These are phyloP conservation scores for Chalara sp. DNA, from an alignment of 2,329 filamentous ascomycete genomes.

Conservation along the genomic window DNA sequence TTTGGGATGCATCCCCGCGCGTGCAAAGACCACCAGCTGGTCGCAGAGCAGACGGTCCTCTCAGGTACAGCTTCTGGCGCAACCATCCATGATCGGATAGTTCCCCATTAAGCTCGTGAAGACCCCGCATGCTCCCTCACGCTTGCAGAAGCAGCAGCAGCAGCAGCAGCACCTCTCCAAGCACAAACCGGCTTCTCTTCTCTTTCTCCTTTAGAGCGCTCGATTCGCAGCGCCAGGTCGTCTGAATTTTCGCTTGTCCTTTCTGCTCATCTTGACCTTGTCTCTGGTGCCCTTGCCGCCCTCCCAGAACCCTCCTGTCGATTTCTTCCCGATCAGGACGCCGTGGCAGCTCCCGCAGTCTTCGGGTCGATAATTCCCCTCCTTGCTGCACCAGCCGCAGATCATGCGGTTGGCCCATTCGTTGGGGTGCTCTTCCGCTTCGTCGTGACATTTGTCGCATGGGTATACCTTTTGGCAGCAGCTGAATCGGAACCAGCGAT, in stretches of 20 bases:
- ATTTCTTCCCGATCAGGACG: conserved; percentile 58
- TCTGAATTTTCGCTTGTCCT: conserved; percentile 69
- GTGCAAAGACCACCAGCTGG: too few species aligned
- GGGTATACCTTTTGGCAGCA: conserved; percentile 52
- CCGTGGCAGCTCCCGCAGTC: conserved; percentile 69
- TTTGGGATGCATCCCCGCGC: too few species aligned
- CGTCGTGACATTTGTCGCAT: conserved; percentile 73
- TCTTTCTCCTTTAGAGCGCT: too few species aligned
- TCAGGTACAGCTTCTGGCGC: too few species aligned
- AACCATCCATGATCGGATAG: too few species aligned
- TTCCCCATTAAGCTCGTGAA: too few species aligned
- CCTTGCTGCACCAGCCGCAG: conserved; percentile 71
- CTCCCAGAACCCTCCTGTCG: conserved; percentile 73
- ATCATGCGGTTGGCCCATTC: conserved; percentile 84
- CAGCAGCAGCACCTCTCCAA: not conserved
- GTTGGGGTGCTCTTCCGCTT: conserved; percentile 60
- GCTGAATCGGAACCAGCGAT: conserved; percentile 59
- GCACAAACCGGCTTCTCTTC: not conserved
- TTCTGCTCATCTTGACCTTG: conserved; percentile 62
- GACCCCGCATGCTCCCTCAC: too few species aligned
- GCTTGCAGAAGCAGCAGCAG: not conserved
- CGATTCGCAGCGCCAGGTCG: conserved; percentile 36
- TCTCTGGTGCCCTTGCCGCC: conserved; percentile 78
- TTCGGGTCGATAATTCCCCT: conserved; percentile 73
- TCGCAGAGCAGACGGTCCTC: too few species aligned